Evolutionary conservation across 2,329 filamentous ascomycete species (phyloP).

Genomic region (Venturia oleaginea): DNA sequence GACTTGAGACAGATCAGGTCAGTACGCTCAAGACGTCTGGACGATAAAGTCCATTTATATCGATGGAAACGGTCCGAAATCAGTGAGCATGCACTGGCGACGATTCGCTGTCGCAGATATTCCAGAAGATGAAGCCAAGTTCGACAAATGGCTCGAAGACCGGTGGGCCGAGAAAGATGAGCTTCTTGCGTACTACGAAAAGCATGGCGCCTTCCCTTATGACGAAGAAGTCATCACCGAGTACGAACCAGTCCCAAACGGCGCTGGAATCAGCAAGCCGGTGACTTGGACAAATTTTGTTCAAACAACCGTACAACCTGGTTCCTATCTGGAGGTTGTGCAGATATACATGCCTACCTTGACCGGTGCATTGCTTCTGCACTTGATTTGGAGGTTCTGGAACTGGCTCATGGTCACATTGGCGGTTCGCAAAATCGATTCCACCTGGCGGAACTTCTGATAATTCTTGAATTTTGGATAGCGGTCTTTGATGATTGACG

Average conservation of each 20-base stretch:
- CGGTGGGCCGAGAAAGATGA: slow-evolving; percentile 90
- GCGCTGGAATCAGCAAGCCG: slow-evolving; percentile 18
- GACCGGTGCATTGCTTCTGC: slow-evolving; percentile 23
- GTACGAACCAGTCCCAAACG: slow-evolving; percentile 6
- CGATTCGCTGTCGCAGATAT: slow-evolving; percentile 73
- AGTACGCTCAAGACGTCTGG: slow-evolving; percentile 81
- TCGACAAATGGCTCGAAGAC: slow-evolving; percentile 72
- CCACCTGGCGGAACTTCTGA: background rate
- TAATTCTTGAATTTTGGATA: background rate
- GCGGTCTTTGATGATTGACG: slow-evolving; percentile 2
- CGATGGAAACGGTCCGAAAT: slow-evolving; percentile 80
- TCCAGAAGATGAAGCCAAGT: slow-evolving; percentile 65
- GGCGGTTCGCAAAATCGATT: background rate
- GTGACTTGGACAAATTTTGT: slow-evolving; percentile 33
- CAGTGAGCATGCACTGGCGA: slow-evolving; percentile 94
- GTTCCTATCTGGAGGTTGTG: slow-evolving; percentile 31
- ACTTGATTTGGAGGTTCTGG: slow-evolving; percentile 24
- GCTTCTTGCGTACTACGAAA: slow-evolving; percentile 66
- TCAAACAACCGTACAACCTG: slow-evolving; percentile 37
- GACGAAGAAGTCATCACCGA: slow-evolving; percentile 35
- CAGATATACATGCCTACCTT: slow-evolving; percentile 34
- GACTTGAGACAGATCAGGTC: slow-evolving; percentile 28
- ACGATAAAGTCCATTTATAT: slow-evolving; percentile 80
- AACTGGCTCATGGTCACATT: slow-evolving; percentile 15
- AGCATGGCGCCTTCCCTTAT: slow-evolving; percentile 72